Evolutionary conservation across 139 green algal species (phyloP).

Genomic region (Yamagishiella unicocca): DNA sequence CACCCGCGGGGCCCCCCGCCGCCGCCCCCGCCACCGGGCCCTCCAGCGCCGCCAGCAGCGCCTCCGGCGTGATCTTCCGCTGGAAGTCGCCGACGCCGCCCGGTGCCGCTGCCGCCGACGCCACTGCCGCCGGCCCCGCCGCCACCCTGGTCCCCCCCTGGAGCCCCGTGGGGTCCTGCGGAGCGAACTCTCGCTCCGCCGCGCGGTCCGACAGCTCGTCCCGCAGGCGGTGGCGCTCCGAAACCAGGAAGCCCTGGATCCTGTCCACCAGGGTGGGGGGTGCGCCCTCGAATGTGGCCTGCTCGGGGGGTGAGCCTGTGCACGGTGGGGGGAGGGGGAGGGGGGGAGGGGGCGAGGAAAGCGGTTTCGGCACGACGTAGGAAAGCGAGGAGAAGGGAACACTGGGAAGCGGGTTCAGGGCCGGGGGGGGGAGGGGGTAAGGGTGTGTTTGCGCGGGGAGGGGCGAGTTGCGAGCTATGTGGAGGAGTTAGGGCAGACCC

Average conservation of each 20-base stretch:
- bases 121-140: background rate
- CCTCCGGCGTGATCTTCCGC: constrained; percentile 68
- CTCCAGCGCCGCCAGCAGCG: constrained; percentile 48
- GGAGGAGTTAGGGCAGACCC: background rate
- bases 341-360: background rate
- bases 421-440: background rate
- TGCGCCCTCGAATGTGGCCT: constrained; percentile 68
- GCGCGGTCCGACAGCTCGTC: constrained; percentile 57
- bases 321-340: background rate
- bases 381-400: too few relatives aligned
- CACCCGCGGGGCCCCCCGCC: background rate
- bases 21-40: background rate
- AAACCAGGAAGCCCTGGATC: constrained; percentile 60
- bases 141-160: background rate
- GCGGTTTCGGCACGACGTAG: too few relatives aligned
- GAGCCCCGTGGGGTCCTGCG: constrained; percentile 32
- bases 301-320: constrained; percentile 32
- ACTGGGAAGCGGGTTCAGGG: background rate
- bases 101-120: background rate
- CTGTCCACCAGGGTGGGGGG: constrained; percentile 64
- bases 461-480: background rate
- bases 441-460: background rate
- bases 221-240: constrained; percentile 53
- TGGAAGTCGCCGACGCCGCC: constrained; percentile 64
- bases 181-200: constrained; percentile 32